A percentile compares a stretch with the other conserved stretches of the same genome.
These are phyloP conservation scores for Lachnellula hyalina DNA, from an alignment of 2,329 filamentous ascomycete species.

Conservation along the genomic window DNA sequence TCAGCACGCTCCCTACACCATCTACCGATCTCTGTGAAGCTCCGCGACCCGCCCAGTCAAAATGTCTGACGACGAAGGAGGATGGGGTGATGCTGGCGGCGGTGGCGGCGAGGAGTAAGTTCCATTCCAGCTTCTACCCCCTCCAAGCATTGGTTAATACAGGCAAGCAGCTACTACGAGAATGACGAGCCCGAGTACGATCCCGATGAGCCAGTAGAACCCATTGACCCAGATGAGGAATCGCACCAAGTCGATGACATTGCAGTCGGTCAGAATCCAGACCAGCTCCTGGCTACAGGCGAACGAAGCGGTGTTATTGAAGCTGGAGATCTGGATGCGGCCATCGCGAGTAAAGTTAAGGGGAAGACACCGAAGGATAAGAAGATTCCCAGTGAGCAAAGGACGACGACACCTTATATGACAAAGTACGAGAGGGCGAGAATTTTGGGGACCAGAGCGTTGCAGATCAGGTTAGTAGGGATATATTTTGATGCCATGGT, in stretches of 20 bases:
- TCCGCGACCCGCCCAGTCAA: conserved; percentile 6
- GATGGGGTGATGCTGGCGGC: conserved; percentile 44
- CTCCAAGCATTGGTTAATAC: not conserved
- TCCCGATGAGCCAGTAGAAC: conserved; percentile 47
- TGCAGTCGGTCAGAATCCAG: conserved; percentile 52
- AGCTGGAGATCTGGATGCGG: conserved; percentile 54
- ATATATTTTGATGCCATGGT: not conserved
- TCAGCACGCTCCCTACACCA: not conserved
- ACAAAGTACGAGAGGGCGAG: conserved; percentile 97
- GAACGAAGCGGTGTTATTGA: conserved; percentile 42
- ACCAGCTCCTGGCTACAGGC: conserved; percentile 34
- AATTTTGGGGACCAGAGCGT: conserved; percentile 84
- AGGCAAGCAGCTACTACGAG: conserved; percentile 45
- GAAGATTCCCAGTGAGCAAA: conserved; percentile 83
- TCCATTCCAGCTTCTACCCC: conserved; percentile 3
- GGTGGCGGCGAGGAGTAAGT: conserved; percentile 41
- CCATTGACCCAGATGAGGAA: conserved; percentile 49
- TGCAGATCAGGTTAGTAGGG: conserved; percentile 80
- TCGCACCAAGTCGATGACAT: conserved; percentile 47
- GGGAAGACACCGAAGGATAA: conserved; percentile 65
- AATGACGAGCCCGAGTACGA: conserved; percentile 61
- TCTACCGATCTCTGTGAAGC: not conserved
- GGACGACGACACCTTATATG: conserved; percentile 96
- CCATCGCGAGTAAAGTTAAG: conserved; percentile 50
- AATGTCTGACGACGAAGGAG: conserved; percentile 65